Evolutionary conservation across 73 alveolate species (phyloP).

Genomic region (Paraurostyla sp.): DNA sequence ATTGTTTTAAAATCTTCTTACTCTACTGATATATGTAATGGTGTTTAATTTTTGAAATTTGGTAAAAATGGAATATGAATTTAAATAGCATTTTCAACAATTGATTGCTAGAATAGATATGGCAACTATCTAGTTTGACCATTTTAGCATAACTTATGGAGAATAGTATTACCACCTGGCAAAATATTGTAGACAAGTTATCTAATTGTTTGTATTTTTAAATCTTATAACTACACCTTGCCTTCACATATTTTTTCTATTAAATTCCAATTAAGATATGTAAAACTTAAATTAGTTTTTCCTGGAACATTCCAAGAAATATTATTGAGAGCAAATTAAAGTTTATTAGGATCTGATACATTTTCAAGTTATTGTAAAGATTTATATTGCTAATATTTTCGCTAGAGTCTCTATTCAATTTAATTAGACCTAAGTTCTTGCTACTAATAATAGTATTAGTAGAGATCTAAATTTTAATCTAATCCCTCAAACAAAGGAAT

Average conservation of each 20-base stretch:
- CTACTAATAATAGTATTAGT: not conserved
- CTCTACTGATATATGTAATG: not conserved
- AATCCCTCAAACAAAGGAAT: not conserved
- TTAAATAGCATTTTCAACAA: not conserved
- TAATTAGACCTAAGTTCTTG: not conserved
- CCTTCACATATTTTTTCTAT: not conserved
- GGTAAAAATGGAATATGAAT: conserved; percentile 38
- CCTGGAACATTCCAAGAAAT: not conserved
- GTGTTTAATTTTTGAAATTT: conserved; percentile 27
- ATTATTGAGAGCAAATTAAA: not conserved
- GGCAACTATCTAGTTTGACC: not conserved
- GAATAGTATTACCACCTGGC: conserved; percentile 38
- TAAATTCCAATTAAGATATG: conserved; percentile 24
- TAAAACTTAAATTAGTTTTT: not conserved
- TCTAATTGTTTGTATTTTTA: not conserved
- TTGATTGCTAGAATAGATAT: not conserved
- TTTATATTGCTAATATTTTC: conserved; percentile 3
- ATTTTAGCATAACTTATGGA: not conserved
- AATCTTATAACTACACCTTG: not conserved
- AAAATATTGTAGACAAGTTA: conserved; percentile 30
- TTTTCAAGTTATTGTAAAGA: not conserved
- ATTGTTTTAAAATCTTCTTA: not conserved
- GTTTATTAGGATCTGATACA: not conserved
- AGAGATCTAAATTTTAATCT: not conserved
- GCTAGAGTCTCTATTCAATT: not conserved